Percentiles rank a stretch among this genome's conserved stretches.
Conservation (phyloP, 2,329 filamentous ascomycete genomes). For the Nothomitra cinnamomea region DNA sequence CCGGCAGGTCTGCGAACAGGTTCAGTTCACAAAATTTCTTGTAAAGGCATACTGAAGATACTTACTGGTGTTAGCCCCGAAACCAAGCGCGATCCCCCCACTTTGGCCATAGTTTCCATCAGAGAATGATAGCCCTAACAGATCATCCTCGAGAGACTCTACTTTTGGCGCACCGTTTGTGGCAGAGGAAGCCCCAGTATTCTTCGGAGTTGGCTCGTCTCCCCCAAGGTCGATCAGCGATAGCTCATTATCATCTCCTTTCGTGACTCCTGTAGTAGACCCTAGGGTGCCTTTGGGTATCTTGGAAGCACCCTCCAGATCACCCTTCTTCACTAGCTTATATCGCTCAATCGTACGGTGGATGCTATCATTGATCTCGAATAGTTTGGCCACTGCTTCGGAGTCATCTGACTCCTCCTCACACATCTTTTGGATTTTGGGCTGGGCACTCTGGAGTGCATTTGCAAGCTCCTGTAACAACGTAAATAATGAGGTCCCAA, state of each 20-base stretch:
- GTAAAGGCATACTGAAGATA: slow-evolving; percentile 8
- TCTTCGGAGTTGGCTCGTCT: slow-evolving; percentile 37
- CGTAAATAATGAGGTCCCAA: slow-evolving; percentile 6
- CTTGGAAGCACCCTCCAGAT: slow-evolving; percentile 65
- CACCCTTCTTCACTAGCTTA: slow-evolving; percentile 89
- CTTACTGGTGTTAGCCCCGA: slow-evolving; percentile 51
- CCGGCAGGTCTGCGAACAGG: slow-evolving; percentile 37
- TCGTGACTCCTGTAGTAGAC: slow-evolving; percentile 44
- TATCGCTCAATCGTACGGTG: slow-evolving; percentile 91
- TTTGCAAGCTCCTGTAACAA: slow-evolving; percentile 58
- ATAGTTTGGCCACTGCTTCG: slow-evolving; percentile 83
- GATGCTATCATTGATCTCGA: slow-evolving; percentile 98
- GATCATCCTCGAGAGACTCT: slow-evolving; percentile 69
- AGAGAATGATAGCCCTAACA: slow-evolving; percentile 73
- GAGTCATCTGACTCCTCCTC: slow-evolving; percentile 96
- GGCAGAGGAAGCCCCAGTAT: slow-evolving; percentile 26
- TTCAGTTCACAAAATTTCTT: slow-evolving; percentile 15
- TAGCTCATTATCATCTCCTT: slow-evolving; percentile 58
- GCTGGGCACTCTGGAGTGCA: slow-evolving; percentile 80
- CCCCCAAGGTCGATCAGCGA: slow-evolving; percentile 87
- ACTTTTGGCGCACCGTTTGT: slow-evolving; percentile 28
- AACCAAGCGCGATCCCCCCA: slow-evolving; percentile 71
- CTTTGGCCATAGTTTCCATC: slow-evolving; percentile 53
- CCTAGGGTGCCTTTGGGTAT: slow-evolving; percentile 69
- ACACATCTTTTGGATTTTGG: slow-evolving; percentile 99